These are phyloP conservation scores for Dothiorella sarmentorum DNA, from an alignment of 2,329 filamentous ascomycete genomes.

Conservation along the genomic window DNA sequence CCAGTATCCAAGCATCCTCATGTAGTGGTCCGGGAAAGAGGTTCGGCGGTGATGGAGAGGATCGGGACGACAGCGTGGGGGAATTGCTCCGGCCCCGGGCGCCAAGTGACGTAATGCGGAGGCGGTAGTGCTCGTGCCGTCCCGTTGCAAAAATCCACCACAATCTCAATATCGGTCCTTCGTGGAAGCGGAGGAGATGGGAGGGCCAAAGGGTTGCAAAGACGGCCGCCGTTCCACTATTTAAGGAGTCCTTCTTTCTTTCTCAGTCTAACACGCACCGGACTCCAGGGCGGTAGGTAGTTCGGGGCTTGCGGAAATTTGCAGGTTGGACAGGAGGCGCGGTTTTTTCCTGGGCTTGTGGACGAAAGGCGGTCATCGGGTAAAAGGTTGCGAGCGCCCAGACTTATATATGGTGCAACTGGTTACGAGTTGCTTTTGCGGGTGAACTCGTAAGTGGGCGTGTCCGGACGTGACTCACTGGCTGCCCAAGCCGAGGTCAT, in stretches of 20 bases:
- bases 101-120: slow-evolving; percentile 9
- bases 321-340: background rate
- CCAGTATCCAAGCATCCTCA: too few relatives aligned
- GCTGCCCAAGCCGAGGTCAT: background rate
- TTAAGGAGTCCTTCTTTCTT: too few relatives aligned
- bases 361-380: background rate
- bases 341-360: background rate
- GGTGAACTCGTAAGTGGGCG: background rate
- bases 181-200: background rate
- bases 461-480: background rate
- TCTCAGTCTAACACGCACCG: too few relatives aligned
- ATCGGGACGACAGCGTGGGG: background rate
- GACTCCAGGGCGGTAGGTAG: background rate
- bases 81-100: background rate
- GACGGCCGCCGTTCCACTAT: too few relatives aligned
- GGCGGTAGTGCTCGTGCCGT: slow-evolving; percentile 3
- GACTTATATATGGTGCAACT: slow-evolving; percentile 9
- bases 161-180: background rate
- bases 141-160: background rate
- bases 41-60: background rate
- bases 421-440: slow-evolving; percentile 1
- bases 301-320: background rate
- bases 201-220: background rate
- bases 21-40: too few relatives aligned
- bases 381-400: background rate